Evolutionary conservation across 2,329 filamentous ascomycete genomes (phyloP), one percentile per base, ranked within the genome.

Genomic region (Cercospora zeae-maydis): DNA sequence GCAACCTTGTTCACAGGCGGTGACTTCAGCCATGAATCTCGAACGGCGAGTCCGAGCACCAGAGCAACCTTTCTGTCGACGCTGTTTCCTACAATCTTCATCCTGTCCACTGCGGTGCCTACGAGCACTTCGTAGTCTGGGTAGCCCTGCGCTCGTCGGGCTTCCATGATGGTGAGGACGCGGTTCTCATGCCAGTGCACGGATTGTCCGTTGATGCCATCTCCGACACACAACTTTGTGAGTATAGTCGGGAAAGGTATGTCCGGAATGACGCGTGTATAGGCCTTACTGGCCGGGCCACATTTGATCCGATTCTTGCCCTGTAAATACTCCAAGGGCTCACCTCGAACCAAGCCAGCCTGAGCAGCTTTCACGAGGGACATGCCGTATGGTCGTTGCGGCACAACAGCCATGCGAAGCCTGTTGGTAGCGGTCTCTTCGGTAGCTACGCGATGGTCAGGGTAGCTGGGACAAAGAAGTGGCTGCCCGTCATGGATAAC

Each of bases 61-160:
- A 92, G 75, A 0, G 89, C 84, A 1, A 91, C 83, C 24, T 85
- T 83, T 8, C 90, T 79, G 2, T 90, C 85, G 0, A 96, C 91
- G 30, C 87, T 90, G 73, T 96, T 96, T 0, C 91, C 91, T 0
- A 93, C 80, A 19, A 91, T 84, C 59, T 81, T 83, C 77, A 84
- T 87, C 71, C 91, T 87, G 1, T 86, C 77, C 0, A 37, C 9
- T 0, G 81, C 73, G 0, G 59, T 70, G 0, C 90, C 90, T 0
- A 93, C 74, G 0, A 96, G 73, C 0, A 93, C 82, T 62, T 93
- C 91, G 5, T 86, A 67, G 60, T 93, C 89, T 0, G 81, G 85
- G 42, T 89, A 86, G 0, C 89, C 88, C 73, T 95, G 91, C 0
- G 86, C 88, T 1, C 89, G 79, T 1, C 88, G 78, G 0, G 81